Evolutionary conservation across 345 rosid genomes (phyloP).

Genomic region (Pseudoturritis turrita): DNA sequence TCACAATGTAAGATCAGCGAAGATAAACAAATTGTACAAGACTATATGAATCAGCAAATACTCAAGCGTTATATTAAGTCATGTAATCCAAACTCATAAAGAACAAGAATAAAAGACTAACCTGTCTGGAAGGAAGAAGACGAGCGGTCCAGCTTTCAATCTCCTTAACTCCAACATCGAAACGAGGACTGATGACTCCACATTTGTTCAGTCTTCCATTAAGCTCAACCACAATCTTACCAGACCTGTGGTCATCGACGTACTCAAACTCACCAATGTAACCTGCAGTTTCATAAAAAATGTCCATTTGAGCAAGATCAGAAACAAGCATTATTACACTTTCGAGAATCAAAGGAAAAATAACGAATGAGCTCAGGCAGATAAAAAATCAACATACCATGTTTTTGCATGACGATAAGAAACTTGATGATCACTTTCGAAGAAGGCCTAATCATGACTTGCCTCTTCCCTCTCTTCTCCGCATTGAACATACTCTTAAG

Average conservation of each 20-base stretch:
- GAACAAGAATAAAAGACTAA: constrained; percentile 1
- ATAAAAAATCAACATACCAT: constrained; percentile 34
- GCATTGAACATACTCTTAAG: constrained; percentile 84
- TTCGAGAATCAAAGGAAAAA: background rate
- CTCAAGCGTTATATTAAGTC: background rate
- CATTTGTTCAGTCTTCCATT: constrained; percentile 79
- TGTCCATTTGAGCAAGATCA: background rate
- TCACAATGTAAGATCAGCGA: background rate
- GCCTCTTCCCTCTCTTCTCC: constrained; percentile 76
- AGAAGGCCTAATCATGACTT: constrained; percentile 86
- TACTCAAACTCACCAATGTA: constrained; percentile 81
- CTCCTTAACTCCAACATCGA: constrained; percentile 80
- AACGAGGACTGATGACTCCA: constrained; percentile 84
- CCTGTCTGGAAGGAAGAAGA: constrained; percentile 86
- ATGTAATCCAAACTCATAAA: background rate
- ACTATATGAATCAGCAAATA: background rate
- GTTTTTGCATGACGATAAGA: constrained; percentile 81
- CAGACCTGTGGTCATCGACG: constrained; percentile 83
- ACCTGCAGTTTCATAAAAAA: constrained; percentile 33
- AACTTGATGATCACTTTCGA: constrained; percentile 80
- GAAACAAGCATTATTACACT: background rate
- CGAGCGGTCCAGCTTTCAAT: constrained; percentile 89
- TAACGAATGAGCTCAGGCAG: background rate
- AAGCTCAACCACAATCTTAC: constrained; percentile 73
- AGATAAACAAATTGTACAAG: too few species aligned